A percentile compares a stretch with the other conserved stretches of the same genome.
Conservation (phyloP, 192 early-diverging fungal genomes). For the Backusella westeae region DNA sequence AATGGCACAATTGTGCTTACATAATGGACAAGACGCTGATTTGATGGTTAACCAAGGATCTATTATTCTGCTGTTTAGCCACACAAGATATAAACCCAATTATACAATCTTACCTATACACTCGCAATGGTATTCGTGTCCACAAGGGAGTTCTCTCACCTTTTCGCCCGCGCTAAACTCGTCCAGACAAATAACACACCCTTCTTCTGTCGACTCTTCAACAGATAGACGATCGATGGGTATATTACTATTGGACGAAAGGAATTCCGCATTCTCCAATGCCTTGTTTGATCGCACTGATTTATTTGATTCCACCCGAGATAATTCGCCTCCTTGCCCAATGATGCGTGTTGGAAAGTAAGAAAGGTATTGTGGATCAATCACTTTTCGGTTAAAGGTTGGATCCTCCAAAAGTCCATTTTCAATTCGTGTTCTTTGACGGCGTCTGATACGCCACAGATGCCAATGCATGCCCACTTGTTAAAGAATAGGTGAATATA, state of each 20-base stretch:
- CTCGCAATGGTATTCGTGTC: slow-evolving; percentile 58
- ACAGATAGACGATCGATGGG: neutral
- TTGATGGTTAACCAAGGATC: slow-evolving; percentile 59
- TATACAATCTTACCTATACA: slow-evolving; percentile 45
- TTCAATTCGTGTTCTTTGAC: slow-evolving; percentile 24
- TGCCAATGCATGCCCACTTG: slow-evolving; percentile 34
- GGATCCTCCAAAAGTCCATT: slow-evolving; percentile 8
- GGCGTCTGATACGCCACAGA: slow-evolving; percentile 29
- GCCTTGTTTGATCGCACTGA: slow-evolving; percentile 31
- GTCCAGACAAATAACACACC: slow-evolving; percentile 56
- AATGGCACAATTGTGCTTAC: slow-evolving; percentile 48
- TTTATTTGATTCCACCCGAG: slow-evolving; percentile 17
- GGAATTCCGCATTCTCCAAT: slow-evolving; percentile 31
- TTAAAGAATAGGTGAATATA: neutral
- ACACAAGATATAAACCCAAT: neutral
- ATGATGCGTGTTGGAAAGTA: slow-evolving; percentile 43
- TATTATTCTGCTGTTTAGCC: slow-evolving; percentile 9
- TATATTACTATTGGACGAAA: neutral
- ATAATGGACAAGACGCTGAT: slow-evolving; percentile 51
- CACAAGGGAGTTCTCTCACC: slow-evolving; percentile 49
- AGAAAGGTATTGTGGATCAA: slow-evolving; percentile 20
- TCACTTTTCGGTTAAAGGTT: slow-evolving; percentile 11
- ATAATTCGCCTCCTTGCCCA: slow-evolving; percentile 17
- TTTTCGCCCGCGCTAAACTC: slow-evolving; percentile 54
- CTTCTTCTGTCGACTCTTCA: slow-evolving; percentile 19